phyloP scores from a whole-genome alignment of 2,329 filamentous ascomycete species.

The Xylariomycetidae sp. region DNA sequence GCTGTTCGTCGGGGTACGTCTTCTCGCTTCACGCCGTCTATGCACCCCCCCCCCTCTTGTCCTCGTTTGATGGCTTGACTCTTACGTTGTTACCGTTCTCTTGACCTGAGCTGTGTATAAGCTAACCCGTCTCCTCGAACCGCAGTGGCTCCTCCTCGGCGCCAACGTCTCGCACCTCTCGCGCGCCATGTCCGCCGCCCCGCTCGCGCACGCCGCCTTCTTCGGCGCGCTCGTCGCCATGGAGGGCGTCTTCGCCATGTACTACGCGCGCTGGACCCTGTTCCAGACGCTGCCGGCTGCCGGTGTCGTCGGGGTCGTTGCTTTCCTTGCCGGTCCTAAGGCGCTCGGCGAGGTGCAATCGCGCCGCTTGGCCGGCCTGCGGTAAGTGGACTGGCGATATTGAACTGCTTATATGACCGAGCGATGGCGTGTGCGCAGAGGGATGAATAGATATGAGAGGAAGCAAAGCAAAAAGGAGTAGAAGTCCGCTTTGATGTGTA shows the following conservation, averaged over 20 bases:
- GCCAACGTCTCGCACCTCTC: constrained; percentile 75
- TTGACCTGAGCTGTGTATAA: too few species aligned
- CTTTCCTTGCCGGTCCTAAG: constrained; percentile 81
- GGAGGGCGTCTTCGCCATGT: constrained; percentile 89
- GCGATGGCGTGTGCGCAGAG: too few species aligned
- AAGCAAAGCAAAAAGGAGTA: too few species aligned
- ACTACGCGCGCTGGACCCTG: constrained; percentile 87
- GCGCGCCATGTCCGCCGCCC: constrained; percentile 69
- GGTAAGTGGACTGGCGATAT: too few species aligned
- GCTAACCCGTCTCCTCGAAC: too few species aligned
- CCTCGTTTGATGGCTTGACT: too few species aligned
- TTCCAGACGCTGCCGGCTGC: constrained; percentile 81
- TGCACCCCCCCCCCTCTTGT: background rate
- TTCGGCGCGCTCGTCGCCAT: constrained; percentile 81
- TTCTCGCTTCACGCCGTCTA: constrained; percentile 1
- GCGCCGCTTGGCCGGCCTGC: constrained; percentile 69
- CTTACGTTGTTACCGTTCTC: too few species aligned
- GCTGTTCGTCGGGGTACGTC: constrained; percentile 62
- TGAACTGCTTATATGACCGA: too few species aligned
- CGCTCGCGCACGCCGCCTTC: constrained; percentile 77
- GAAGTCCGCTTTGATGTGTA: too few species aligned
- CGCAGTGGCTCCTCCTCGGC: constrained; percentile 77
- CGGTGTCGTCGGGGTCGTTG: constrained; percentile 58
- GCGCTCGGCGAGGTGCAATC: constrained; percentile 91
- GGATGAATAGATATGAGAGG: too few species aligned